These are phyloP conservation scores for Nemania diffusa DNA, from an alignment of 2,329 filamentous ascomycete genomes.

Conservation along the genomic window DNA sequence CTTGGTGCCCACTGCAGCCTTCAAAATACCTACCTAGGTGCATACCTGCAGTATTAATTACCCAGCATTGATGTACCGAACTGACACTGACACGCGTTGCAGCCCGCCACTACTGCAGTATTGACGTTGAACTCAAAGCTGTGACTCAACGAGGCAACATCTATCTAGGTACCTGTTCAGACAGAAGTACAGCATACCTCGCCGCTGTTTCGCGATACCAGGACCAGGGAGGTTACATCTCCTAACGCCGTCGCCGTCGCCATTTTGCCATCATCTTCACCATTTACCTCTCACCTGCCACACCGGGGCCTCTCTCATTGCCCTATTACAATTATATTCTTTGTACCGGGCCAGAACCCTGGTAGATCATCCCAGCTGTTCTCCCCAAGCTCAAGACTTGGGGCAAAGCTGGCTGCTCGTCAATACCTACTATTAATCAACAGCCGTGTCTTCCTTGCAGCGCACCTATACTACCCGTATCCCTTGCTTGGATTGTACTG, in stretches of 20 bases:
- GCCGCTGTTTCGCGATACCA: slow-evolving; percentile 7
- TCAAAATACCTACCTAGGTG: neutral
- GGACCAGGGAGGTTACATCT: neutral
- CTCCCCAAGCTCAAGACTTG: neutral
- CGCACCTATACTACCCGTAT: neutral
- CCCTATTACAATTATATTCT: neutral
- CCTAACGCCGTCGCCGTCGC: slow-evolving; percentile 30
- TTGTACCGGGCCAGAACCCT: slow-evolving; percentile 5
- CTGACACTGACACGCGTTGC: slow-evolving; percentile 21
- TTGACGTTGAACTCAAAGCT: slow-evolving; percentile 28
- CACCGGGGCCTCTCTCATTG: neutral
- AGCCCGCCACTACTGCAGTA: slow-evolving; percentile 25
- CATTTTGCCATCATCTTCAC: slow-evolving; percentile 29
- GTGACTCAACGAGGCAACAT: slow-evolving; percentile 32
- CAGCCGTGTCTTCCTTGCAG: neutral
- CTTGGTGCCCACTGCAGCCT: slow-evolving; percentile 21
- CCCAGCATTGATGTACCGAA: neutral
- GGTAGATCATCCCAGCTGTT: slow-evolving; percentile 3
- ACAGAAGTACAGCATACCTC: slow-evolving; percentile 11
- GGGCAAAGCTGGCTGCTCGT: neutral
- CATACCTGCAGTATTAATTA: neutral
- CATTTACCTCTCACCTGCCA: neutral
- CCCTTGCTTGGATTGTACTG: neutral
- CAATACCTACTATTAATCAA: slow-evolving; percentile 18
- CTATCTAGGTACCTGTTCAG: neutral